Percentiles rank a stretch among this genome's conserved stretches.
These are phyloP conservation scores for Leishmania tarentolae DNA, from an alignment of 208 protist genomes.

Conservation along the genomic window DNA sequence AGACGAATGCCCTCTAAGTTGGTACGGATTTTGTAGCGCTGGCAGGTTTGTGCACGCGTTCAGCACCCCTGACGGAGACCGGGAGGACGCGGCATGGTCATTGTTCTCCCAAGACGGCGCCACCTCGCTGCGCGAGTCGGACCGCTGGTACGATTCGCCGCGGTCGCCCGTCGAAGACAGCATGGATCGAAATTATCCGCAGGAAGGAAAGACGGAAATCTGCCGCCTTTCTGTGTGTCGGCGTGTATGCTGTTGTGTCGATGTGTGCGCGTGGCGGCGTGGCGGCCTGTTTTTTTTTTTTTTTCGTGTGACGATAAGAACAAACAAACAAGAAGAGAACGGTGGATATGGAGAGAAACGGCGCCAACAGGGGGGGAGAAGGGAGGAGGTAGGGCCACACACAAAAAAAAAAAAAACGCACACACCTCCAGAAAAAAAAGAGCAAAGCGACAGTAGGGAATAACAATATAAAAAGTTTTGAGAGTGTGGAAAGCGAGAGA, in stretches of 20 bases:
- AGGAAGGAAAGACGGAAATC: not conserved
- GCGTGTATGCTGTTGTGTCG: not conserved
- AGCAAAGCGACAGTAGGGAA: too few relatives aligned
- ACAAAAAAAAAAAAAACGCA: not conserved
- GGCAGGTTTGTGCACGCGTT: not conserved
- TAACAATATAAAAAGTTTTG: too few relatives aligned
- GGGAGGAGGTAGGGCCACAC: not conserved
- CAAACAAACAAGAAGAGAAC: too few relatives aligned
- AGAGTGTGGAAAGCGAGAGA: not conserved
- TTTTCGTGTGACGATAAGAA: not conserved
- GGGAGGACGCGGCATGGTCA: constrained; percentile 16
- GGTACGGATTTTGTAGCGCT: not conserved
- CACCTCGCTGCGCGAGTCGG: constrained; percentile 1
- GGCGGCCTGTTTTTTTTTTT: too few relatives aligned
- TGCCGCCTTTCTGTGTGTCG: not conserved
- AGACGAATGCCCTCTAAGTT: not conserved
- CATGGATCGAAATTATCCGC: constrained; percentile 12
- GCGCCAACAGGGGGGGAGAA: too few relatives aligned
- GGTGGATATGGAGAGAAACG: too few relatives aligned
- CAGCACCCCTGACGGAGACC: constrained; percentile 1
- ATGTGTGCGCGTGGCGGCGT: too few relatives aligned
- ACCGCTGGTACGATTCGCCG: not conserved
- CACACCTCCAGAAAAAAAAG: too few relatives aligned
- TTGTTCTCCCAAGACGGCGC: not conserved
- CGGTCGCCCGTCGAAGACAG: constrained; percentile 12